phyloP scores from a whole-genome alignment of 2,329 filamentous ascomycete species.

The Cordyceps javanica region DNA sequence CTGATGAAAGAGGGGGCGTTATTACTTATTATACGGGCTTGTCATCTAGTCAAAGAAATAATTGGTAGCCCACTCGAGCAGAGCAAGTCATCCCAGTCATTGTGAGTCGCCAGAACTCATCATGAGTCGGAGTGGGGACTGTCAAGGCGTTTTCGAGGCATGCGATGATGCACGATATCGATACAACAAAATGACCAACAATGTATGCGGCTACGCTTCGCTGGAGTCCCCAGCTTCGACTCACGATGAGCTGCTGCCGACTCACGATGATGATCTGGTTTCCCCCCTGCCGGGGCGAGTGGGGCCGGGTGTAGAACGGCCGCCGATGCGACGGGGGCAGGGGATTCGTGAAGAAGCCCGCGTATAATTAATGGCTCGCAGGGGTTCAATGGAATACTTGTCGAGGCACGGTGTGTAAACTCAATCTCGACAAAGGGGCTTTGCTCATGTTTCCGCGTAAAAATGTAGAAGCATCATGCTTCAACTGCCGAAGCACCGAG shows the following conservation, averaged over 20 bases:
- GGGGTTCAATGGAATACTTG: no score
- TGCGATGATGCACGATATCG: neutral
- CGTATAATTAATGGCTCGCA: no score
- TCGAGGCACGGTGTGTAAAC: no score
- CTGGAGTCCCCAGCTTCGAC: neutral
- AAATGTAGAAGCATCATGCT: neutral
- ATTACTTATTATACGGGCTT: constrained; percentile 1
- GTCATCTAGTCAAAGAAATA: no score
- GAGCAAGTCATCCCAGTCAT: neutral
- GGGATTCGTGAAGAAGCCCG: no score
- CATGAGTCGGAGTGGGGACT: neutral
- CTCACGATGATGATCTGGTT: neutral
- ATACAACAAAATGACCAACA: no score
- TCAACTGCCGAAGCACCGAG: neutral
- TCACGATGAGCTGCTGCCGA: neutral
- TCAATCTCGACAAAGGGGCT: no score
- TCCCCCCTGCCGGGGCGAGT: neutral
- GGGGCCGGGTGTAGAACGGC: neutral
- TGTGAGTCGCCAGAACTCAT: neutral
- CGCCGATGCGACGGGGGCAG: neutral
- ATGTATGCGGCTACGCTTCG: no score
- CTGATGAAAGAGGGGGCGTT: neutral
- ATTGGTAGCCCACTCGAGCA: no score
- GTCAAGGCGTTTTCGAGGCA: neutral
- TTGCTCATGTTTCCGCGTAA: no score